phyloP scores from a whole-genome alignment of 2,329 filamentous ascomycete genomes.

The Ceratocystis albifundus region DNA sequence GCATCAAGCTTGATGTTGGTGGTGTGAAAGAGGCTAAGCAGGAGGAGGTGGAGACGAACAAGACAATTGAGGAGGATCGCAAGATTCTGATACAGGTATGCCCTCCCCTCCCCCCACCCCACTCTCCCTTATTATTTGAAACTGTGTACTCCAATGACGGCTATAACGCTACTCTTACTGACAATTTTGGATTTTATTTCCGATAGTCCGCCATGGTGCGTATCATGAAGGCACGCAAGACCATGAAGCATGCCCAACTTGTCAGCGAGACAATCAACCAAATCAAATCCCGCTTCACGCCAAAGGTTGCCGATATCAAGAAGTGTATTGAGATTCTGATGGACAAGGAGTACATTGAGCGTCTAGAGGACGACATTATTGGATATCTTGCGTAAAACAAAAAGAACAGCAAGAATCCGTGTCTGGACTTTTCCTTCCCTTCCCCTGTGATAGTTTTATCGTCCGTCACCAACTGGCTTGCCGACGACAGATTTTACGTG shows the following conservation, averaged over 20 bases:
- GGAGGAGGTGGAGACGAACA: constrained; percentile 93
- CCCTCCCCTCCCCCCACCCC: too few species aligned
- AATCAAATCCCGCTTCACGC: constrained; percentile 84
- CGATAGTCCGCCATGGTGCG: constrained; percentile 87
- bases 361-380: constrained; percentile 84
- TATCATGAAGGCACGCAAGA: constrained; percentile 99
- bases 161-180: constrained; percentile 6
- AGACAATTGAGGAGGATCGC: constrained; percentile 96
- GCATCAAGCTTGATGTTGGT: constrained; percentile 88
- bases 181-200: constrained; percentile 21
- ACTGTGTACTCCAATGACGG: neutral
- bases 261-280: constrained; percentile 93
- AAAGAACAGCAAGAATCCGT: neutral
- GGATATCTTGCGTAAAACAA: constrained; percentile 71
- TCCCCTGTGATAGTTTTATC: neutral
- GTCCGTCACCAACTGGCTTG: neutral
- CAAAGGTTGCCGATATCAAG: constrained; percentile 92
- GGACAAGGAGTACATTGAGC: constrained; percentile 97
- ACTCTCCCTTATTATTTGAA: constrained; percentile 24
- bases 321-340: constrained; percentile 98
- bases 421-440: too few species aligned
- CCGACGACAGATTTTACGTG: too few species aligned
- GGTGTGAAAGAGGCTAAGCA: constrained; percentile 95
- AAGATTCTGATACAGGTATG: constrained; percentile 92
- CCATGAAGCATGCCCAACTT: constrained; percentile 92